Percentiles rank a stretch among this genome's conserved stretches.
These are phyloP conservation scores for Smallanthus sonchifolius DNA, from an alignment of 129 eudicot species.

Conservation along the genomic window DNA sequence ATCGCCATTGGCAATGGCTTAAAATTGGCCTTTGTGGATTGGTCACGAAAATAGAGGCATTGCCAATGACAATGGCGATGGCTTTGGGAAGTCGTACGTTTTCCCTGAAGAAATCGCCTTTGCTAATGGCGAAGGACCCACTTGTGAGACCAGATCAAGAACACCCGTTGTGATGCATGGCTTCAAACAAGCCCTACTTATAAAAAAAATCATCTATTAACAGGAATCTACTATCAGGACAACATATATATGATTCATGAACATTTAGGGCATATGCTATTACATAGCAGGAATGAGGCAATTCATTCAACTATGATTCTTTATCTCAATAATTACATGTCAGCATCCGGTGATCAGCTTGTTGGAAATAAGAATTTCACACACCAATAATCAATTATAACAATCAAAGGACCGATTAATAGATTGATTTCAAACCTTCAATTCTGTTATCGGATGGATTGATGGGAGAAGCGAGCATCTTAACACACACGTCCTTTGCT, in stretches of 20 bases:
- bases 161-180: too few relatives aligned
- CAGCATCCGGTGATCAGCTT: neutral
- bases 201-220: neutral
- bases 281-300: neutral
- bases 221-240: neutral
- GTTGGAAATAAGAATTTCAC: neutral
- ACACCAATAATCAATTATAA: neutral
- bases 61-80: too few relatives aligned
- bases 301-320: neutral
- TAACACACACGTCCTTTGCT: slow-evolving; percentile 72
- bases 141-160: too few relatives aligned
- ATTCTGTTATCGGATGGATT: slow-evolving; percentile 94
- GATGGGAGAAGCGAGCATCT: slow-evolving; percentile 91
- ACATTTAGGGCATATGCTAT: neutral
- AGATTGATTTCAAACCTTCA: slow-evolving; percentile 43
- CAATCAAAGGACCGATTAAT: neutral
- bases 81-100: too few relatives aligned
- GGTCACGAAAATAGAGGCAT: too few relatives aligned
- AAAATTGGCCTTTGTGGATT: too few relatives aligned
- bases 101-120: too few relatives aligned
- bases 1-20: too few relatives aligned
- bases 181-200: too few relatives aligned
- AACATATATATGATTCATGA: neutral
- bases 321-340: neutral
- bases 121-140: too few relatives aligned